Conservation (phyloP, 495 filamentous ascomycete species). For the Jackrogersella minutella region DNA sequence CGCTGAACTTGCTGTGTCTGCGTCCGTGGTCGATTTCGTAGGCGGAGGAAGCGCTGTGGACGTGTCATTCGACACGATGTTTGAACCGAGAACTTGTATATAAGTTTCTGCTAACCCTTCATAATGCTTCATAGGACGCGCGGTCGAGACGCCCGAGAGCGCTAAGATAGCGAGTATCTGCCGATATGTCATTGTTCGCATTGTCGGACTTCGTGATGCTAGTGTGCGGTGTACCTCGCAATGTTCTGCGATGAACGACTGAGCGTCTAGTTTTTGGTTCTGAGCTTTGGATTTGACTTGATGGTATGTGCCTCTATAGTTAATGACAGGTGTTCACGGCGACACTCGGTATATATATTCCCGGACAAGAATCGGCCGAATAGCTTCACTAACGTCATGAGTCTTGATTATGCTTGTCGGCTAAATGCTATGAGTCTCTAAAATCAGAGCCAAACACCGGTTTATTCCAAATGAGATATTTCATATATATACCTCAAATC, state of each 20-base stretch:
- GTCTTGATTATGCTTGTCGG: constrained; percentile 4
- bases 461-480: not conserved
- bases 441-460: not conserved
- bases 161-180: not conserved
- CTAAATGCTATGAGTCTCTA: constrained; percentile 24
- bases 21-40: not conserved
- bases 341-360: constrained; percentile 13
- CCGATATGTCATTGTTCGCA: not conserved
- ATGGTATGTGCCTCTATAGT: not conserved
- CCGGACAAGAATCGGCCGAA: not conserved
- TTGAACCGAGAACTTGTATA: constrained; percentile 15
- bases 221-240: not conserved
- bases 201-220: not conserved
- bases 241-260: not conserved
- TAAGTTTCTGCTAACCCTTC: constrained; percentile 21
- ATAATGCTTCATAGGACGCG: constrained; percentile 4
- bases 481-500: not conserved
- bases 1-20: not conserved
- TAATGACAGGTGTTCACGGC: not conserved
- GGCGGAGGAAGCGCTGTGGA: not conserved
- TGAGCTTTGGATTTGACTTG: not conserved
- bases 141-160: not conserved
- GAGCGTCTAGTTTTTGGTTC: not conserved
- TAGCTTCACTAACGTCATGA: constrained; percentile 11
- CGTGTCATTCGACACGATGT: constrained; percentile 27